phyloP scores from a whole-genome alignment of 139 green algal species.

The Auxenochlorella pyrenoidosa region DNA sequence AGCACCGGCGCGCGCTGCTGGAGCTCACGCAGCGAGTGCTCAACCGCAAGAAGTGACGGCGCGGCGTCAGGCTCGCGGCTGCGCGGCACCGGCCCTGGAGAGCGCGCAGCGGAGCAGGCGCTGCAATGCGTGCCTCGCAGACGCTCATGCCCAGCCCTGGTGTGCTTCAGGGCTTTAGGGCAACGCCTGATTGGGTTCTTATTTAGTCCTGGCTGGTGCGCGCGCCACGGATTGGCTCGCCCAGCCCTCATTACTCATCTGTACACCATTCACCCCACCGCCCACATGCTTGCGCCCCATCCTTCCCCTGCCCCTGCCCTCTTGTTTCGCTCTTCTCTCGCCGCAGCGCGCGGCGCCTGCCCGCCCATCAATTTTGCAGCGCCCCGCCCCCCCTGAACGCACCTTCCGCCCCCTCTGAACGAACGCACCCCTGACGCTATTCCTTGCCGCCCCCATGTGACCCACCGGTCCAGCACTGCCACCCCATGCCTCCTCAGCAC shows the following conservation, averaged over 20 bases:
- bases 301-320: too few relatives aligned
- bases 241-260: not conserved
- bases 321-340: not conserved
- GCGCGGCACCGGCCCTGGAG: not conserved
- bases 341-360: not conserved
- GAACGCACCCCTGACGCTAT: not conserved
- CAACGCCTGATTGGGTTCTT: too few relatives aligned
- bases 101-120: too few relatives aligned
- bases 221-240: too few relatives aligned
- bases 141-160: not conserved
- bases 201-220: too few relatives aligned
- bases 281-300: not conserved
- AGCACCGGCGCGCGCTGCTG: conserved; percentile 65
- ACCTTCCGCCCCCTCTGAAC: not conserved
- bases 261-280: not conserved
- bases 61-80: not conserved
- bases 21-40: conserved; percentile 79
- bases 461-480: not conserved
- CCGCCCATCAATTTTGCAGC: conserved; percentile 2
- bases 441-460: not conserved
- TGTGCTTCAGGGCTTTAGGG: too few relatives aligned
- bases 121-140: not conserved
- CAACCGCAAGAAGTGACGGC: conserved; percentile 69
- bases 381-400: not conserved
- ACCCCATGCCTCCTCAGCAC: not conserved